Evolutionary conservation across 139 green algal genomes (phyloP), one percentile per base, ranked within the genome.

Genomic region (Tetratostichococcus sp.): DNA sequence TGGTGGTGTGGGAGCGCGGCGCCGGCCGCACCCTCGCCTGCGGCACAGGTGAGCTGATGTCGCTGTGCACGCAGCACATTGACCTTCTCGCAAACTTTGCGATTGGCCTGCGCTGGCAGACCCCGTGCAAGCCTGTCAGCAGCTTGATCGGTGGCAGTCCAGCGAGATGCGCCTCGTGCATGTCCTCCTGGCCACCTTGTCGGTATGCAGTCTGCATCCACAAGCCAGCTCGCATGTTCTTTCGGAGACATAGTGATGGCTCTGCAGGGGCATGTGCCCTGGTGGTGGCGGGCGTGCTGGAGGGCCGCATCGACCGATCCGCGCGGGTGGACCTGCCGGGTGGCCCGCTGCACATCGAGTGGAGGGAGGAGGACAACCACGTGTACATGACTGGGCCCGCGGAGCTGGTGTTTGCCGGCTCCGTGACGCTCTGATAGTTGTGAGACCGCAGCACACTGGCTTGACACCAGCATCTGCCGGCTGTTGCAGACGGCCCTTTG

Each of bases 351-450:
- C 76, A 94, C 34, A 99, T 99, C 73, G 91, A 98, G 77, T 99
- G 96, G 96, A 68, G 86, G 30, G 89, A 95, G 71, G 30, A n/a
- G 0, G 89, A 97, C 85, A 94, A 96, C 82, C 89, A 89, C 69
- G 76, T 99, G 42, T 97, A 95, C 86, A 99, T 99, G 96, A 99
- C 95, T 23, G 95, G 95, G 1, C 94, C 95, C 1, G 95, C 93
- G 1, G 89, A 97, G 83, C 81, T 86, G 43, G 93, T 94, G 21
- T 99, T 98, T 81, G 66, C 34, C 4, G 94, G 94, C 39, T 78
- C 50, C 43, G 17, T 75, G 35, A 28, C 50, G 35, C 57, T 73
- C 34, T 39, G 26, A 65, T n/a, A n/a, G n/a, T n/a, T n/a, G n/a
- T n/a, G n/a, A n/a, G n/a, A n/a, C n/a, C n/a, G n/a, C n/a, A n/a